These are phyloP conservation scores for Populus ilicifolia DNA, from an alignment of 345 rosid species.

Conservation along the genomic window DNA sequence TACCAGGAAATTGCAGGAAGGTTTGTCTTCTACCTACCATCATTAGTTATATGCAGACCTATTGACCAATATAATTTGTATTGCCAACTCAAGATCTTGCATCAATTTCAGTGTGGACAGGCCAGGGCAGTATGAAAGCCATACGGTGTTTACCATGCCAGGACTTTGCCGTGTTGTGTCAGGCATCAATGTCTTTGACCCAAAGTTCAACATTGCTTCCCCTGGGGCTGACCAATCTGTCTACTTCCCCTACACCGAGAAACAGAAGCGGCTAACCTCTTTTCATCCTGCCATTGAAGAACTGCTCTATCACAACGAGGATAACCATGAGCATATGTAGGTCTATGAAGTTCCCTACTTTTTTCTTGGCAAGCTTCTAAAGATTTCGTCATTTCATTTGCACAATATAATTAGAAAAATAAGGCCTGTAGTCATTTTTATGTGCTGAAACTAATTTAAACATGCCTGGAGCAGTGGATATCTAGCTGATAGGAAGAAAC, in stretches of 20 bases:
- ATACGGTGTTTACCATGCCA: constrained; percentile 78
- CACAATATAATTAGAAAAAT: not conserved
- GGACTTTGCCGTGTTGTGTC: constrained; percentile 82
- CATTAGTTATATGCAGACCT: not conserved
- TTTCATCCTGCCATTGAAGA: constrained; percentile 77
- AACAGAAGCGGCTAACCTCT: constrained; percentile 43
- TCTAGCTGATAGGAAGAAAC: constrained; percentile 68
- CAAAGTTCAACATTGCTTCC: constrained; percentile 87
- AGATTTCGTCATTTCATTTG: too few species aligned
- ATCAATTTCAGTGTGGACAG: constrained; percentile 54
- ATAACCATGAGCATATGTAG: constrained; percentile 74
- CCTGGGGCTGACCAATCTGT: constrained; percentile 98
- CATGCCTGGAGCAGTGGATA: constrained; percentile 54
- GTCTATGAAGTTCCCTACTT: constrained; percentile 3
- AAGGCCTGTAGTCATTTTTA: not conserved
- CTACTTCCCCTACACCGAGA: constrained; percentile 70
- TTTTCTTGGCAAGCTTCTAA: not conserved
- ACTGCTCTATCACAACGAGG: constrained; percentile 57
- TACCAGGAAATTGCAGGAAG: constrained; percentile 98
- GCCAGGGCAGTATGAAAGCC: constrained; percentile 92
- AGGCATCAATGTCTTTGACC: constrained; percentile 86
- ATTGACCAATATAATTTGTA: not conserved
- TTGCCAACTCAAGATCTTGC: not conserved
- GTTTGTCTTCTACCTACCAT: constrained; percentile 27
- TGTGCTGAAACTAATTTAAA: not conserved